These are phyloP conservation scores for Trichoderma gracile DNA, from an alignment of 2,329 filamentous ascomycete species.

Conservation along the genomic window DNA sequence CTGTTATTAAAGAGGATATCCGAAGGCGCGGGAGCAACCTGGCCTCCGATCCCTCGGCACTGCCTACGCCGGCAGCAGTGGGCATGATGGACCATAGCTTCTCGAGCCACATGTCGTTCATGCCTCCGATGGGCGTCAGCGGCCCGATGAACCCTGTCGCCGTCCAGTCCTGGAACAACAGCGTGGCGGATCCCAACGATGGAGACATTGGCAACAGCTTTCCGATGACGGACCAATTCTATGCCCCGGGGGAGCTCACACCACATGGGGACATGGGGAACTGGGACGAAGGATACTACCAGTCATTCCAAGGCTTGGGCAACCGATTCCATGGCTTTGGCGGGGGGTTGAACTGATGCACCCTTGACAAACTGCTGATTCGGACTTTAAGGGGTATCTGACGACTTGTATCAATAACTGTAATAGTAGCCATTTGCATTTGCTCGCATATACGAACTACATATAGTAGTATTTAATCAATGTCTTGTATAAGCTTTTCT, in stretches of 20 bases:
- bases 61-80: conserved; percentile 28
- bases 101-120: conserved; percentile 30
- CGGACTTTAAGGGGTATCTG: neutral
- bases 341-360: neutral
- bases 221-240: conserved; percentile 32
- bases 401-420: conserved; percentile 7
- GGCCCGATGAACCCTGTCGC: conserved; percentile 25
- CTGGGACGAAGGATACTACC: conserved; percentile 31
- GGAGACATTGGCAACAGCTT: conserved; percentile 29
- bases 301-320: conserved; percentile 29
- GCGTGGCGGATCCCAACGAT: conserved; percentile 32
- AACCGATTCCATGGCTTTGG: conserved; percentile 32
- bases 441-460: no score
- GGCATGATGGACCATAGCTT: conserved; percentile 25
- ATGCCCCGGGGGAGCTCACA: conserved; percentile 28
- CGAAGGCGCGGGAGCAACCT: conserved; percentile 32
- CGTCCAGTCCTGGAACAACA: conserved; percentile 38
- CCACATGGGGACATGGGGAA: conserved; percentile 32
- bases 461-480: no score
- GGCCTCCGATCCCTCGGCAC: conserved; percentile 30
- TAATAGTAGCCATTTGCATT: conserved; percentile 12
- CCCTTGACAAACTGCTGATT: neutral
- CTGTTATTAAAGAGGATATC: conserved; percentile 32
- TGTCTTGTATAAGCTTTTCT: no score
- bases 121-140: conserved; percentile 29